Base-by-base conservation (phyloP, 2,329 filamentous ascomycete genomes). In the Penicillium sp. region DNA sequence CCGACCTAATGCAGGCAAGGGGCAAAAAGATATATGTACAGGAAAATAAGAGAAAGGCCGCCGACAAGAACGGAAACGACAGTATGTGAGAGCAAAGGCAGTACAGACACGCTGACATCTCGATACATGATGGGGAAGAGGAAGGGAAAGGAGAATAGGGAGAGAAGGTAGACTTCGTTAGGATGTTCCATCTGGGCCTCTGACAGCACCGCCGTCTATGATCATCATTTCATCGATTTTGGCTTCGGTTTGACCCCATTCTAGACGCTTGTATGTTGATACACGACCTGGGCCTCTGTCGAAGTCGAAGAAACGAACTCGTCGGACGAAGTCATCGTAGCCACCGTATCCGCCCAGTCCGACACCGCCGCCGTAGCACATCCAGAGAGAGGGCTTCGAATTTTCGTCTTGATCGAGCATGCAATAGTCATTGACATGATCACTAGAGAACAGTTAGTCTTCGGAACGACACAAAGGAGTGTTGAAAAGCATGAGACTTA, bases 381-480 rank as follows among this genome's bases (percentile, higher is more conserved):
- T 96, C 94, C 94, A 99, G 2, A 97, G 78, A 31, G 88, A 84
- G 0, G 89, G 87, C 49, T 82, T 82, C n/a, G 80, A 75, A 23
- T 78, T 78, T 31, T 80, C 74, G 41, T 83, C 76, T 51, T 83
- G 70, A 35, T 79, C 86, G 9, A 97, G 82, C 62, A 90, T 87
- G 74, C 94, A 99, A 74, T 97, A 97, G 71, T 99, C 94, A 72
- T 99, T 99, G 64, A 89, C 93, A 71, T 99, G 94, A 71, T 99
- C 94, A 73, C 88, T 90, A 13, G 35, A 46, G 4, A 19, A 31
- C 43, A 2, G 60, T 72, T 64, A 74, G 68, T 58, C 45, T 46
- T 52, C 17, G 12, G 27, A 45, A 31, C 42, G 33, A 27, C 27
- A 38, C 7, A 12, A 41, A 29, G 35, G 37, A 35, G n/a, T 5